These are phyloP conservation scores for Sugiyamaella paludigena DNA, from an alignment of 1,139 yeast species.

Conservation along the genomic window DNA sequence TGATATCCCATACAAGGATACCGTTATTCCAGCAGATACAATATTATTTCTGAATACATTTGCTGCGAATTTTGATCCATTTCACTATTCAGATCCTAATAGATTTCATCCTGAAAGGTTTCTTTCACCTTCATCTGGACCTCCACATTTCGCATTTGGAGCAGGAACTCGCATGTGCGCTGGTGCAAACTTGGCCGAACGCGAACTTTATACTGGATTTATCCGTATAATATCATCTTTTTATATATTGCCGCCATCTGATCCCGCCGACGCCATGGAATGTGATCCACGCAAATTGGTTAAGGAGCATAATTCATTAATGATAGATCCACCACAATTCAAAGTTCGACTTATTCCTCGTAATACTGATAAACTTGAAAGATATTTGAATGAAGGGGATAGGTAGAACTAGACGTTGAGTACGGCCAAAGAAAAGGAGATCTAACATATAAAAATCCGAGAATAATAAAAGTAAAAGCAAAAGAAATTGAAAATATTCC, in stretches of 20 bases:
- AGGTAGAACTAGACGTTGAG: too few species aligned
- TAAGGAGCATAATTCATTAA: slow-evolving; percentile 26
- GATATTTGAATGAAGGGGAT: background rate
- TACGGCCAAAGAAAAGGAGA: background rate
- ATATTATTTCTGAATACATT: slow-evolving; percentile 63
- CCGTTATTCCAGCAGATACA: slow-evolving; percentile 54
- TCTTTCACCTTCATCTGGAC: slow-evolving; percentile 41
- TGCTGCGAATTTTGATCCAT: slow-evolving; percentile 66
- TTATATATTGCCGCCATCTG: slow-evolving; percentile 44
- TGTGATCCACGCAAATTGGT: slow-evolving; percentile 25
- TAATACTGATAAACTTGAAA: slow-evolving; percentile 9
- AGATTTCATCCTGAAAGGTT: slow-evolving; percentile 59
- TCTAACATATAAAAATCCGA: too few species aligned
- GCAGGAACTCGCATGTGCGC: slow-evolving; percentile 69
- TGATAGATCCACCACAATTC: slow-evolving; percentile 31
- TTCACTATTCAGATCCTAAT: slow-evolving; percentile 46
- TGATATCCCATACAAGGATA: slow-evolving; percentile 40
- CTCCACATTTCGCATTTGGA: slow-evolving; percentile 62
- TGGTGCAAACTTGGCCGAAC: slow-evolving; percentile 60
- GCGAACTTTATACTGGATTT: slow-evolving; percentile 55
- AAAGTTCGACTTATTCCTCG: slow-evolving; percentile 27
- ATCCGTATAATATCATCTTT: slow-evolving; percentile 43
- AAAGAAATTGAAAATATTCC: too few species aligned
- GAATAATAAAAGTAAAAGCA: too few species aligned
- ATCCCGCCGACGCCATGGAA: slow-evolving; percentile 29